Conservation (phyloP, 192 early-diverging fungal genomes). For the Backusella psychrophila region DNA sequence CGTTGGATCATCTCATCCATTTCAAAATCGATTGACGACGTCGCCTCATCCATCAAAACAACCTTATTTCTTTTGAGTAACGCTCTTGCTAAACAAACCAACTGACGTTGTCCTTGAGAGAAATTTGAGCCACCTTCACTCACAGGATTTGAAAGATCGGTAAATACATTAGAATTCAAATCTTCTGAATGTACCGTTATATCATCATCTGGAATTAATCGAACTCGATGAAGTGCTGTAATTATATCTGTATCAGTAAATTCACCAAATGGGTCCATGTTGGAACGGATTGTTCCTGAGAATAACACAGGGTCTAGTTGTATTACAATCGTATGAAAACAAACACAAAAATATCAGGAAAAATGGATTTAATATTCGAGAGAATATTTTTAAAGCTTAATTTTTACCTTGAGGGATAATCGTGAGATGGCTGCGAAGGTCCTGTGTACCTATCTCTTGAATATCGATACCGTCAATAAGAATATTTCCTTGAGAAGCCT, state of each 20-base stretch:
- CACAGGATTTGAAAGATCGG: slow-evolving; percentile 43
- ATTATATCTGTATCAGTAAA: slow-evolving; percentile 77
- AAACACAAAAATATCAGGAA: not conserved
- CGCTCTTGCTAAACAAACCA: slow-evolving; percentile 77
- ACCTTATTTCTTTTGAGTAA: slow-evolving; percentile 54
- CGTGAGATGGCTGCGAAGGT: slow-evolving; percentile 74
- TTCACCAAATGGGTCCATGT: slow-evolving; percentile 87
- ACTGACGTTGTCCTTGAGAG: slow-evolving; percentile 76
- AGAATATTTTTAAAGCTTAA: not conserved
- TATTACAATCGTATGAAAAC: not conserved
- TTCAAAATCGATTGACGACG: slow-evolving; percentile 40
- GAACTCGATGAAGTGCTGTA: slow-evolving; percentile 73
- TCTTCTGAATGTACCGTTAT: slow-evolving; percentile 19
- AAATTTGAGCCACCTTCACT: slow-evolving; percentile 83
- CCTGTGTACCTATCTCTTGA: slow-evolving; percentile 66
- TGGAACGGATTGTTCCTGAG: slow-evolving; percentile 66
- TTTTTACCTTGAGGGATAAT: slow-evolving; percentile 81
- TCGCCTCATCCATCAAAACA: slow-evolving; percentile 59
- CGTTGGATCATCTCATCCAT: slow-evolving; percentile 60
- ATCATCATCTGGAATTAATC: slow-evolving; percentile 31
- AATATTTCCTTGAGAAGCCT: slow-evolving; percentile 67
- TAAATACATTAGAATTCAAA: slow-evolving; percentile 20
- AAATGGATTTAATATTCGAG: not conserved
- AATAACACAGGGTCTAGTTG: slow-evolving; percentile 41
- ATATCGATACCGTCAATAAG: slow-evolving; percentile 81